A percentile compares a stretch with the other conserved stretches of the same genome.
These are phyloP conservation scores for Ogataea minuta DNA, from an alignment of 805 yeast genomes.

Conservation along the genomic window DNA sequence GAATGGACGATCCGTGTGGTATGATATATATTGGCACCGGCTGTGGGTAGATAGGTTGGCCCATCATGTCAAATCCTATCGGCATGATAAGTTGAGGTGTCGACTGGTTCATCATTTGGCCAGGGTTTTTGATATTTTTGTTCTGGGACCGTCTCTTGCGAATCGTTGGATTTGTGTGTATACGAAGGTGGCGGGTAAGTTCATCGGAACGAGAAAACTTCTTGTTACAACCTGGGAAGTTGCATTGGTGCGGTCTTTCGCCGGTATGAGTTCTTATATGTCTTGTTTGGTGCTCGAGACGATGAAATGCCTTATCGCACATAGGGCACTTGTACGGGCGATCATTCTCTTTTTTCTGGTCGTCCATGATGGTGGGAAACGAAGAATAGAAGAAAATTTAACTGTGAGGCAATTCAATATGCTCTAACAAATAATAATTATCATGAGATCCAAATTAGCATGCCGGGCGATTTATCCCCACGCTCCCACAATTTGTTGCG, in stretches of 20 bases:
- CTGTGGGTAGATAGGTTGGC: slow-evolving; percentile 33
- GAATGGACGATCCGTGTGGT: slow-evolving; percentile 25
- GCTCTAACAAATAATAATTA: neutral
- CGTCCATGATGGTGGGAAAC: slow-evolving; percentile 7
- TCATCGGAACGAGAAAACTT: slow-evolving; percentile 81
- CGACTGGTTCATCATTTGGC: slow-evolving; percentile 9
- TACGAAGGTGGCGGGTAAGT: slow-evolving; percentile 79
- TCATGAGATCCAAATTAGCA: neutral
- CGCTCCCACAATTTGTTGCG: slow-evolving; percentile 6
- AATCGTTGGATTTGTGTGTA: slow-evolving; percentile 64
- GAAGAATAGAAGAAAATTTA: slow-evolving; percentile 2
- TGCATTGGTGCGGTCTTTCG: slow-evolving; percentile 85
- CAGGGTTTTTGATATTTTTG: slow-evolving; percentile 9
- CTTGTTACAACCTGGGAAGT: slow-evolving; percentile 77
- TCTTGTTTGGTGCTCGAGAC: slow-evolving; percentile 87
- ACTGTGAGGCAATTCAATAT: neutral
- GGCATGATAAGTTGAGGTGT: slow-evolving; percentile 26
- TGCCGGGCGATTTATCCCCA: slow-evolving; percentile 6
- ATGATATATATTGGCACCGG: slow-evolving; percentile 31
- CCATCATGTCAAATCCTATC: slow-evolving; percentile 32
- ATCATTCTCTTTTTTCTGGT: slow-evolving; percentile 10
- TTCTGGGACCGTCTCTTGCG: slow-evolving; percentile 43
- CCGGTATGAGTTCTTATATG: slow-evolving; percentile 94
- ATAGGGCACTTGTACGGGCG: slow-evolving; percentile 83
- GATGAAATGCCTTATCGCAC: slow-evolving; percentile 82